Evolutionary conservation across 1,139 yeast genomes (phyloP).

Genomic region (Eremothecium gossypii): DNA sequence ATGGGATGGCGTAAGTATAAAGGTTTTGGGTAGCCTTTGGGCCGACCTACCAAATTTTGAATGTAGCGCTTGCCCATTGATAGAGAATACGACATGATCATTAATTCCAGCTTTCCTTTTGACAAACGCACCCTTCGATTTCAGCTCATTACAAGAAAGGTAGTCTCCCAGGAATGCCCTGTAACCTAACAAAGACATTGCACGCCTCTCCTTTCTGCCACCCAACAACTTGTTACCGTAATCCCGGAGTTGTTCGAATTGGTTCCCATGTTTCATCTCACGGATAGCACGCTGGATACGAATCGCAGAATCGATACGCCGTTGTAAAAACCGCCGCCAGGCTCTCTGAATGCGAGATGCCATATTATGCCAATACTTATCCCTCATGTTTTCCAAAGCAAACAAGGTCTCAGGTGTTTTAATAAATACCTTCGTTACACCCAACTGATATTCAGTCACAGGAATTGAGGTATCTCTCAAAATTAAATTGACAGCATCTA

Average conservation of each 20-base stretch:
- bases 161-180: slow-evolving; percentile 95
- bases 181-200: slow-evolving; percentile 78
- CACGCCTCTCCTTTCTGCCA: slow-evolving; percentile 80
- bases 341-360: slow-evolving; percentile 97
- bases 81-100: slow-evolving; percentile 68
- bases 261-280: slow-evolving; percentile 68
- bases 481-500: slow-evolving; percentile 72
- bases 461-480: slow-evolving; percentile 77
- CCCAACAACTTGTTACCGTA: slow-evolving; percentile 62
- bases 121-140: slow-evolving; percentile 65
- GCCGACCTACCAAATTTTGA: slow-evolving; percentile 93
- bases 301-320: slow-evolving; percentile 82
- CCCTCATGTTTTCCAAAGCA: slow-evolving; percentile 94
- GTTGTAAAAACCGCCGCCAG: slow-evolving; percentile 75
- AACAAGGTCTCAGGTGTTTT: slow-evolving; percentile 96
- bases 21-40: slow-evolving; percentile 61
- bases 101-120: slow-evolving; percentile 58
- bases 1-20: slow-evolving; percentile 53
- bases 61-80: slow-evolving; percentile 68
- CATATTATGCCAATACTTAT: slow-evolving; percentile 96
- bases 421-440: slow-evolving; percentile 89
- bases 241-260: slow-evolving; percentile 76
- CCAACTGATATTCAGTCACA: slow-evolving; percentile 74
- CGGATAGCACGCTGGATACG: slow-evolving; percentile 82
- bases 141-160: slow-evolving; percentile 66